Evolutionary conservation across 108 stramenopile species (phyloP), one percentile per base, ranked within the genome.

Genomic region (Schizochytrium sp.): DNA sequence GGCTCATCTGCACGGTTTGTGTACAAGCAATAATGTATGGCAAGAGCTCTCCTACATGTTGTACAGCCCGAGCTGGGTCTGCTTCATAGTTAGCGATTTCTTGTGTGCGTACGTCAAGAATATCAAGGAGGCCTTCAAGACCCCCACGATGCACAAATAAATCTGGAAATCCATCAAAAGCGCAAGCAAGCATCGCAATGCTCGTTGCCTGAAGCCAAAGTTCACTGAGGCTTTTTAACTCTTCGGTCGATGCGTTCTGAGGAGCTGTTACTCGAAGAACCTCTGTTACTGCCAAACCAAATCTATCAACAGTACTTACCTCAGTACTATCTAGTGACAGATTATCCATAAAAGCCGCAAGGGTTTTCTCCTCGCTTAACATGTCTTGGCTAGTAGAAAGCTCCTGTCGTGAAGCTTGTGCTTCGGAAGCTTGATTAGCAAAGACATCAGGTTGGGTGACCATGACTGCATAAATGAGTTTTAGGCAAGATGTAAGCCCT

Each of bases 11-110:
- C n/a, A 55, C 76, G 28, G 55, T 38, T 10, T 40, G 47, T 0
- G 76, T 55, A 53, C 76, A 83, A 7, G 76, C 40, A 38, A 83
- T 83, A 42, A 83, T 83, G 2, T 19, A 83, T n/a, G 76, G 76
- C 76, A 83, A 47, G 53, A 83, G 76, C 44, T 69, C 64, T 2
- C 64, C 64, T 7, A 69, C 64, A 44, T 8, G 40, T 44, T 69
- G 64, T 44, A 69, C 64, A 15, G 64, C 64, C 42, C 64, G 64
- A 44, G 44, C 15, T 10, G 64, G 64, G 47, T 83, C 47, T 3
- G 47, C 55, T 2, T 55, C 47, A 17, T 83, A n/a, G 50, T 50
- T 42, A 53, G 53, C 76, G 1, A 49, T 83, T 28, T 83, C 76
- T n/a, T 40, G 15, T 0, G 15, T 46, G 0, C 50, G 5, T 13